A percentile compares a stretch with the other conserved stretches of the same genome.
These are phyloP conservation scores for Linaria vulgaris DNA, from an alignment of 257 asterid species.

Conservation along the genomic window DNA sequence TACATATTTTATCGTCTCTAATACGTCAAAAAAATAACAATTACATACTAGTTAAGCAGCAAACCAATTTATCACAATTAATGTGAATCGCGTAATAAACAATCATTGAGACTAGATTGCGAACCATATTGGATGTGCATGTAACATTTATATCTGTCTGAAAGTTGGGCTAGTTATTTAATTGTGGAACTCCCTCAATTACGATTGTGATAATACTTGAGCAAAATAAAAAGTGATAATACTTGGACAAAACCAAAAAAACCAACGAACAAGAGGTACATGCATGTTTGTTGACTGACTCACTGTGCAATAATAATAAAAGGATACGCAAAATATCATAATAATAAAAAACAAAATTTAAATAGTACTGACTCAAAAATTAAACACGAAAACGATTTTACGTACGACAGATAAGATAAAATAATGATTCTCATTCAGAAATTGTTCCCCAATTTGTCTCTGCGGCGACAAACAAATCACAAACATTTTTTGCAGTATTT, in stretches of 20 bases:
- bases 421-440: slow-evolving; percentile 44
- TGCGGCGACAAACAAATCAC: slow-evolving; percentile 26
- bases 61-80: too few species aligned
- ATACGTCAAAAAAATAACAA: too few species aligned
- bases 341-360: slow-evolving; percentile 24
- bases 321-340: background rate
- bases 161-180: background rate
- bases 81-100: too few species aligned
- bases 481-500: slow-evolving; percentile 30
- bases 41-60: too few species aligned
- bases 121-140: too few species aligned
- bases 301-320: background rate
- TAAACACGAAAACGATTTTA: slow-evolving; percentile 29
- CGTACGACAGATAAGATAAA: slow-evolving; percentile 37
- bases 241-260: background rate
- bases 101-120: too few species aligned
- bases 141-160: too few species aligned
- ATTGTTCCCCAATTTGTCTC: slow-evolving; percentile 46
- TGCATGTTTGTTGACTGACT: slow-evolving; percentile 6
- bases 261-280: background rate
- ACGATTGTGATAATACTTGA: too few species aligned
- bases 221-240: background rate
- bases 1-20: too few species aligned
- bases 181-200: background rate
- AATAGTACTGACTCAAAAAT: slow-evolving; percentile 1